Evolutionary conservation across 768 basidiomycete genomes (phyloP).

Genomic region (Auricularia heimuer): DNA sequence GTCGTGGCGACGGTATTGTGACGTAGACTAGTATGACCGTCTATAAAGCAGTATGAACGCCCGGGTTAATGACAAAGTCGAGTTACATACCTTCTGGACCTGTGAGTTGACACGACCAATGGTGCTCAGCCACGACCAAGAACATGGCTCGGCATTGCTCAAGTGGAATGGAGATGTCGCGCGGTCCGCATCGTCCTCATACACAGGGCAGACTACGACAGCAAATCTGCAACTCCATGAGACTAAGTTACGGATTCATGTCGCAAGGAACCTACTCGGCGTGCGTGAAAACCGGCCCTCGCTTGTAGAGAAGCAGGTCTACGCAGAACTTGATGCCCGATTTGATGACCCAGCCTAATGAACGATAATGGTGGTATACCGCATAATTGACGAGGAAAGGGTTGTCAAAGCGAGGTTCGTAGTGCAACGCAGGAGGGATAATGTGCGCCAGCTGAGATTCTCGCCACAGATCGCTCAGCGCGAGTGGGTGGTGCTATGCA

Average conservation of each 20-base stretch:
- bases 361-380: constrained; percentile 89
- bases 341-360: constrained; percentile 94
- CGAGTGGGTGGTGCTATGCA: constrained; percentile 43
- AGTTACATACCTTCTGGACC: constrained; percentile 73
- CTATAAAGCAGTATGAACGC: constrained; percentile 29
- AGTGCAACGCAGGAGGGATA: constrained; percentile 24
- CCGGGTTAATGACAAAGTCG: too few relatives aligned
- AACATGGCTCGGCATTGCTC: constrained; percentile 59
- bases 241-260: neutral
- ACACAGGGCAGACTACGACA: constrained; percentile 80
- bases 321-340: constrained; percentile 95
- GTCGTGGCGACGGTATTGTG: constrained; percentile 73
- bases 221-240: constrained; percentile 55
- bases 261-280: constrained; percentile 61
- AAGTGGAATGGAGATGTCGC: constrained; percentile 52
- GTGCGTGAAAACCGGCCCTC: constrained; percentile 90
- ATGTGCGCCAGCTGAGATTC: constrained; percentile 51
- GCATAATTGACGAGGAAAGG: constrained; percentile 87
- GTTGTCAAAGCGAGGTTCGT: constrained; percentile 59
- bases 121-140: constrained; percentile 96
- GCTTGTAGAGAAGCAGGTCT: constrained; percentile 88
- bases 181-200: constrained; percentile 72
- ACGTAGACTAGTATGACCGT: constrained; percentile 87
- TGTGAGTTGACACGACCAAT: constrained; percentile 94
- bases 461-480: constrained; percentile 50